Evolutionary conservation across 371 early-diverging fungal genomes (phyloP), one percentile per base, ranked within the genome.

Genomic region (Thermomucor indicae-seudaticae): DNA sequence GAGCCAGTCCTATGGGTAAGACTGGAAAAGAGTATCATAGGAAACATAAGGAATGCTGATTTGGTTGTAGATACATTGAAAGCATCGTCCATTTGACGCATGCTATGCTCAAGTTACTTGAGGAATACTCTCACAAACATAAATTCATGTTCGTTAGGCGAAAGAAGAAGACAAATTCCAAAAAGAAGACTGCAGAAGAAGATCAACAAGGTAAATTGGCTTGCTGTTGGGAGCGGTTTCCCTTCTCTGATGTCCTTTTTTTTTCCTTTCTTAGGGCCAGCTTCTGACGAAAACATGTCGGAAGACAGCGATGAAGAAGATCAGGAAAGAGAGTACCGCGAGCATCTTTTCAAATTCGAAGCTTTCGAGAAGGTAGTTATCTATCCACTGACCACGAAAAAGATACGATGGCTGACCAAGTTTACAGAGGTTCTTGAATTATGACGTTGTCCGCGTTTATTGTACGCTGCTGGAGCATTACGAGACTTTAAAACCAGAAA

Each of bases 361-460:
- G 57, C 72, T 1, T 80, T 83, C 58, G 86, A 85, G 61, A 55
- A 61, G 50, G 86, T 83, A n/a, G n/a, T n/a, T n/a, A n/a, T n/a
- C n/a, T n/a, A n/a, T n/a, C n/a, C n/a, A n/a, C n/a, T n/a, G n/a
- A n/a, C n/a, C n/a, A n/a, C n/a, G n/a, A n/a, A n/a, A n/a, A n/a
- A n/a, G n/a, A n/a, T n/a, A n/a, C n/a, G n/a, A n/a, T n/a, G n/a
- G n/a, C n/a, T n/a, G n/a, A 38, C 17, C 4, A 38, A 17, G 10
- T 19, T 34, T 19, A 10, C 51, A 87, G 81, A 68, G 70, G 49
- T 87, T 81, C 37, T 70, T 79, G 2, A 65, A 48, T 7, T 74
- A 71, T 32, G 56, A 57, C 20, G 72, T 83, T 1, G 58, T 89
- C 4, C 42, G 43, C 10, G 78, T 80, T 1, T 87, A 86, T 51